Evolutionary conservation across 2,329 filamentous ascomycete genomes (phyloP).

Genomic region (Colletotrichum godetiae): DNA sequence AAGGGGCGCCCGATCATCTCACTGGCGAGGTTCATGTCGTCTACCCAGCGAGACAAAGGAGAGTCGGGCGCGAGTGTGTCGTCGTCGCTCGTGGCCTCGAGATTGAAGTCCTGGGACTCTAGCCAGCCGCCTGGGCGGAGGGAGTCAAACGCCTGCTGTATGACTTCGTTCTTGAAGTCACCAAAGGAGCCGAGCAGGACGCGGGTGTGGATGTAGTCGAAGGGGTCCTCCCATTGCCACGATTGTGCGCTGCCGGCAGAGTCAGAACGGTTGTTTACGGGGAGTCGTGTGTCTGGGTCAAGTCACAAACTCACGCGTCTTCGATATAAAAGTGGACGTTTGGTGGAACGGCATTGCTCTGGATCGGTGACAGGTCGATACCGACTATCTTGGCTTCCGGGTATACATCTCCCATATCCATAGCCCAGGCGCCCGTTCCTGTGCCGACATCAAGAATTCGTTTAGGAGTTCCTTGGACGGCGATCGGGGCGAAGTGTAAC

Average conservation of each 20-base stretch:
- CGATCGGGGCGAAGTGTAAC: constrained; percentile 57
- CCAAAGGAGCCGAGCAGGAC: constrained; percentile 62
- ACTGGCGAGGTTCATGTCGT: constrained; percentile 53
- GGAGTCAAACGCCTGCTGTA: constrained; percentile 62
- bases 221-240: constrained; percentile 64
- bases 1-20: constrained; percentile 51
- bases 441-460: constrained; percentile 57
- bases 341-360: constrained; percentile 72
- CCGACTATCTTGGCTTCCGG: constrained; percentile 69
- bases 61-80: constrained; percentile 52
- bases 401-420: constrained; percentile 73
- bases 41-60: constrained; percentile 52
- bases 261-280: constrained; percentile 2
- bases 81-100: constrained; percentile 56
- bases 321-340: constrained; percentile 83
- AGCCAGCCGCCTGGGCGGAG: constrained; percentile 65
- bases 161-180: constrained; percentile 59
- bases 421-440: constrained; percentile 69
- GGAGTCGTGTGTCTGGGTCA: not conserved
- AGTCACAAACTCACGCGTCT: constrained; percentile 57
- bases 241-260: constrained; percentile 52
- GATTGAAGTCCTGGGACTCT: constrained; percentile 62
- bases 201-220: constrained; percentile 67
- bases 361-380: constrained; percentile 76
- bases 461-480: constrained; percentile 46